Percentiles rank a stretch among this genome's conserved stretches.
Evolutionary conservation across 2,329 filamentous ascomycete species (phyloP).

Genomic region (Lecanosticta acicola): DNA sequence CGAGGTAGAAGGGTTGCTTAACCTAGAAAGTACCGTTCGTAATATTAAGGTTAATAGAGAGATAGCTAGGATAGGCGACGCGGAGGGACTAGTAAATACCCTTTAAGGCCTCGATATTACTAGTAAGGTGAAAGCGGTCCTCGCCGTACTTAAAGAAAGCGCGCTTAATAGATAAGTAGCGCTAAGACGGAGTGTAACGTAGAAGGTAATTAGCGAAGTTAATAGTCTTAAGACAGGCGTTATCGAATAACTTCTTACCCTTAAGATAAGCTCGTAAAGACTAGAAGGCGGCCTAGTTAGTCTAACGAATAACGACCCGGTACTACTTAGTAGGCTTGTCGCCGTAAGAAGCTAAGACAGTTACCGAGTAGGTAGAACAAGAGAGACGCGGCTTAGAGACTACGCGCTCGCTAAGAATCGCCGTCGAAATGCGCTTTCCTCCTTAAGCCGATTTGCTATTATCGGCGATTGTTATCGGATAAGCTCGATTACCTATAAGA

Average conservation of each 20-base stretch:
- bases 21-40: conserved; percentile 88
- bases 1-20: conserved; percentile 33
- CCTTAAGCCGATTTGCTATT: too few species aligned
- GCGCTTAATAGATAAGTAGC: conserved; percentile 67
- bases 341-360: too few species aligned
- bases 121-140: conserved; percentile 50
- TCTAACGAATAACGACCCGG: conserved; percentile 57
- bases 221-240: conserved; percentile 68
- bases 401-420: too few species aligned
- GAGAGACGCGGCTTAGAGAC: too few species aligned
- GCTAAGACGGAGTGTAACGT: conserved; percentile 67
- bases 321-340: conserved; percentile 43
- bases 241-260: conserved; percentile 56
- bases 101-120: conserved; percentile 71
- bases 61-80: conserved; percentile 53
- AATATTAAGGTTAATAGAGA: conserved; percentile 84
- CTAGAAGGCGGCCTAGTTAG: conserved; percentile 63
- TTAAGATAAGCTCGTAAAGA: conserved; percentile 62
- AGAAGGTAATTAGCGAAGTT: conserved; percentile 89
- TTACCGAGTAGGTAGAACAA: too few species aligned
- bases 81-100: conserved; percentile 84
- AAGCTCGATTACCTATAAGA: too few species aligned
- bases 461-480: too few species aligned
- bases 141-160: conserved; percentile 65
- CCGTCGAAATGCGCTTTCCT: too few species aligned